Conservation (phyloP, 495 filamentous ascomycete genomes). For the Acidomyces sp. region DNA sequence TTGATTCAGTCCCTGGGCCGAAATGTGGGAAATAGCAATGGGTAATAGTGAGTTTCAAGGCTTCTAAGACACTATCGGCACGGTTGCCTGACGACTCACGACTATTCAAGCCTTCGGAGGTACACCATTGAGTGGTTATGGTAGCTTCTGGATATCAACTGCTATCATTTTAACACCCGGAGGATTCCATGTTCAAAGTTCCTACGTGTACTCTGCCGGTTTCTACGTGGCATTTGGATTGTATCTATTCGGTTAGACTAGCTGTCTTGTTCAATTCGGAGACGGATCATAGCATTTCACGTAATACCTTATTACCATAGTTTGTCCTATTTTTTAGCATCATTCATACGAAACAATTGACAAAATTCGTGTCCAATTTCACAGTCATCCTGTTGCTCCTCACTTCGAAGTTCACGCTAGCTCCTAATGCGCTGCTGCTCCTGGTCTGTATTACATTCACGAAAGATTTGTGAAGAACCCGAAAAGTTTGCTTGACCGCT, state of each 20-base stretch:
- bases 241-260: slow-evolving; percentile 5
- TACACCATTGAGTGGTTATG: slow-evolving; percentile 14
- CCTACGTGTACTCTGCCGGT: neutral
- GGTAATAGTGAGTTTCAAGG: slow-evolving; percentile 5
- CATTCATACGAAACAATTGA: too few species aligned
- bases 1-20: slow-evolving; percentile 17
- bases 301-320: too few species aligned
- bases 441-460: slow-evolving; percentile 13
- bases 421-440: slow-evolving; percentile 8
- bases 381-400: slow-evolving; percentile 11
- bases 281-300: too few species aligned
- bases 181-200: slow-evolving; percentile 7
- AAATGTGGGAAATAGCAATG: slow-evolving; percentile 18
- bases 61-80: neutral
- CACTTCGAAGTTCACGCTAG: slow-evolving; percentile 13
- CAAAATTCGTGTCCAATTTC: slow-evolving; percentile 15
- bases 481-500: neutral
- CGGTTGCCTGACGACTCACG: neutral
- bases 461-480: neutral
- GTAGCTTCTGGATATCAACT: slow-evolving; percentile 18
- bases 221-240: slow-evolving; percentile 15
- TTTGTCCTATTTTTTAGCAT: too few species aligned
- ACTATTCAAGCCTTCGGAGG: slow-evolving; percentile 14
- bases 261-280: too few species aligned
- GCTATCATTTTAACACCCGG: slow-evolving; percentile 15